These are phyloP conservation scores for Metschnikowia lachancei DNA, from an alignment of 805 yeast species.

Conservation along the genomic window DNA sequence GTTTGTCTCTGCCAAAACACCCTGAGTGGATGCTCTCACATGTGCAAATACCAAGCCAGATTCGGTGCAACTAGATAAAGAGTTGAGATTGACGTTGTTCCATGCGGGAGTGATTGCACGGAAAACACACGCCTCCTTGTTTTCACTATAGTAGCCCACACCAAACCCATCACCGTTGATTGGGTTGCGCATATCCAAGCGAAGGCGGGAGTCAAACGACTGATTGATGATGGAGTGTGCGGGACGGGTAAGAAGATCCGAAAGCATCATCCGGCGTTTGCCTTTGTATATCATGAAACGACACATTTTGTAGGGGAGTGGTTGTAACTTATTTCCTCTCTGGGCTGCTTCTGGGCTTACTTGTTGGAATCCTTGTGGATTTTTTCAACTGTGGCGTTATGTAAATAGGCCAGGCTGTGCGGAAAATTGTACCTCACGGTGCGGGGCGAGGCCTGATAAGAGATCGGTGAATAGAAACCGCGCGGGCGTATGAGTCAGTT, in stretches of 20 bases:
- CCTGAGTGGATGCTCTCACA: conserved; percentile 94
- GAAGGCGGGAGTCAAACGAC: conserved; percentile 83
- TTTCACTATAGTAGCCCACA: conserved; percentile 74
- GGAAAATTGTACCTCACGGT: too few relatives aligned
- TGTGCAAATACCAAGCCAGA: conserved; percentile 87
- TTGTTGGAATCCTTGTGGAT: too few relatives aligned
- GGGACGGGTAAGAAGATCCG: conserved; percentile 86
- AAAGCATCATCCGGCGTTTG: conserved; percentile 78
- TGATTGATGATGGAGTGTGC: conserved; percentile 97
- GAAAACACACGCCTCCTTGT: conserved; percentile 82
- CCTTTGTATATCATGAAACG: conserved; percentile 91
- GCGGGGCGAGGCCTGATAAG: too few relatives aligned
- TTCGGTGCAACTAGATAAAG: conserved; percentile 83
- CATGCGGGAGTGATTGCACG: conserved; percentile 97
- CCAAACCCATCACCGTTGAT: conserved; percentile 99
- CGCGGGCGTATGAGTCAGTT: too few relatives aligned
- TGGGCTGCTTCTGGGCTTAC: too few relatives aligned
- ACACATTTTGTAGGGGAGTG: too few relatives aligned
- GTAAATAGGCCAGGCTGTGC: too few relatives aligned
- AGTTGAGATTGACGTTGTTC: conserved; percentile 89
- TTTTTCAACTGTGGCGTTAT: too few relatives aligned
- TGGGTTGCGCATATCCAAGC: conserved; percentile 87
- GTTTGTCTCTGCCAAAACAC: conserved; percentile 89
- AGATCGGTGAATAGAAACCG: too few relatives aligned
- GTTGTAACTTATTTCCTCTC: too few relatives aligned